Percentiles rank a stretch among this genome's conserved stretches.
Conservation (phyloP, 257 asterid genomes). For the Solanum paucissectum region DNA sequence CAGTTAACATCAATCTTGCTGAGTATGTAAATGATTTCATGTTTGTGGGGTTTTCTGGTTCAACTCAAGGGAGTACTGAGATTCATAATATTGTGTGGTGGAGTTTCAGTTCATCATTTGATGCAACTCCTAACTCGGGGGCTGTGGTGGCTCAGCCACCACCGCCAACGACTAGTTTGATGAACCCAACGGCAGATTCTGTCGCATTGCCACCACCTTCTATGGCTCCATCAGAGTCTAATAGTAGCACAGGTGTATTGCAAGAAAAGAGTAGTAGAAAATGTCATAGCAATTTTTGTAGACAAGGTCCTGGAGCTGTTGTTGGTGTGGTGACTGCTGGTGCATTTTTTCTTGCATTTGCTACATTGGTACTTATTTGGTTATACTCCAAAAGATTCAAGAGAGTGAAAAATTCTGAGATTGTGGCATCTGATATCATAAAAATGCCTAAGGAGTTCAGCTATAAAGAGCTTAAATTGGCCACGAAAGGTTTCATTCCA, state of each 20-base stretch:
- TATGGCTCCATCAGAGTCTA: conserved; percentile 21
- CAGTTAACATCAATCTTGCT: conserved; percentile 32
- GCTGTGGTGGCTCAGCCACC: conserved; percentile 45
- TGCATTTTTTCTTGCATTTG: conserved; percentile 53
- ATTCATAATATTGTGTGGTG: conserved; percentile 69
- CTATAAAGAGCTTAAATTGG: conserved; percentile 51
- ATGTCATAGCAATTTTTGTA: conserved; percentile 50
- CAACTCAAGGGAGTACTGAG: conserved; percentile 91
- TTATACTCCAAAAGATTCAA: conserved; percentile 45
- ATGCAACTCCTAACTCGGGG: conserved; percentile 24
- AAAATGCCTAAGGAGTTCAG: conserved; percentile 74
- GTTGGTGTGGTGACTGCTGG: conserved; percentile 76
- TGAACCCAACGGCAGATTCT: conserved; percentile 42
- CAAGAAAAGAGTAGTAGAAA: conserved; percentile 17
- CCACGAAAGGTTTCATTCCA: conserved; percentile 56
- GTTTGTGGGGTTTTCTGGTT: conserved; percentile 71
- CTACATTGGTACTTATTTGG: conserved; percentile 38
- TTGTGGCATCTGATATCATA: conserved; percentile 45
- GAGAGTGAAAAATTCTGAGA: conserved; percentile 22
- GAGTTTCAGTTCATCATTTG: conserved; percentile 67
- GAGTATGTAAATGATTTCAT: conserved; percentile 49
- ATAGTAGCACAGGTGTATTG: background rate
- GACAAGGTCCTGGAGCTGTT: conserved; percentile 53
- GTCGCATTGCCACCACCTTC: conserved; percentile 34
- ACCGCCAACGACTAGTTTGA: conserved; percentile 27